Percentiles rank a stretch among this genome's conserved stretches.
Evolutionary conservation across 495 filamentous ascomycete genomes (phyloP).

Genomic region (Viridothelium virens): DNA sequence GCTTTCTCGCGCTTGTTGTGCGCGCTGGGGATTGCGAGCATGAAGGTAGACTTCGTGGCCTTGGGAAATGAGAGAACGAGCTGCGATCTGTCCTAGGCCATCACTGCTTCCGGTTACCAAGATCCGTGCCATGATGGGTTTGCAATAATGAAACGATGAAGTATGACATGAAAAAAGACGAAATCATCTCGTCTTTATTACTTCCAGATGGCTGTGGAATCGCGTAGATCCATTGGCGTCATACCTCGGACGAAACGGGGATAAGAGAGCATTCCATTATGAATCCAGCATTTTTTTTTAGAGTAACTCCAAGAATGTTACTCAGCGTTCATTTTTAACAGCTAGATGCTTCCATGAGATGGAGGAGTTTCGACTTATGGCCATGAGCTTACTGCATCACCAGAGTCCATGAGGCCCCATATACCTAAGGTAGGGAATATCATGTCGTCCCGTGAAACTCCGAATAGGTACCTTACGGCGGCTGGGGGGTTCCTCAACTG

Average conservation of each 20-base stretch:
- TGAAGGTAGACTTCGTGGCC: slow-evolving; percentile 52
- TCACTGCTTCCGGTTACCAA: slow-evolving; percentile 44
- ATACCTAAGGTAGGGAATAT: no score
- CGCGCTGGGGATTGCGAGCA: slow-evolving; percentile 47
- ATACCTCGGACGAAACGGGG: neutral
- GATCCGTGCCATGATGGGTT: slow-evolving; percentile 40
- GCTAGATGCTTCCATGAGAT: no score
- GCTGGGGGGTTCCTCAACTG: no score
- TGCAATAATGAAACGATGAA: neutral
- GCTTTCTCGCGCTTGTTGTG: slow-evolving; percentile 37
- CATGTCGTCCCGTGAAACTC: no score
- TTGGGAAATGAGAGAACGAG: slow-evolving; percentile 42
- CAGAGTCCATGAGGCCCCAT: no score
- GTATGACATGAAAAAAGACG: neutral
- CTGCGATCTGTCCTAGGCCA: slow-evolving; percentile 47
- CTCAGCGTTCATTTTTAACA: no score
- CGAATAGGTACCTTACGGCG: no score
- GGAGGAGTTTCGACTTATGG: no score
- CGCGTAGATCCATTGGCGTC: neutral
- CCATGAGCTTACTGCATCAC: no score
- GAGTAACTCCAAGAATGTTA: no score
- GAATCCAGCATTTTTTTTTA: neutral
- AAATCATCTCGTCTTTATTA: neutral
- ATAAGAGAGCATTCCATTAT: neutral
- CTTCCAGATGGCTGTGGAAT: no score